Evolutionary conservation across 2,329 filamentous ascomycete genomes (phyloP), one percentile per base, ranked within the genome.

Genomic region (Penicillium sp.): DNA sequence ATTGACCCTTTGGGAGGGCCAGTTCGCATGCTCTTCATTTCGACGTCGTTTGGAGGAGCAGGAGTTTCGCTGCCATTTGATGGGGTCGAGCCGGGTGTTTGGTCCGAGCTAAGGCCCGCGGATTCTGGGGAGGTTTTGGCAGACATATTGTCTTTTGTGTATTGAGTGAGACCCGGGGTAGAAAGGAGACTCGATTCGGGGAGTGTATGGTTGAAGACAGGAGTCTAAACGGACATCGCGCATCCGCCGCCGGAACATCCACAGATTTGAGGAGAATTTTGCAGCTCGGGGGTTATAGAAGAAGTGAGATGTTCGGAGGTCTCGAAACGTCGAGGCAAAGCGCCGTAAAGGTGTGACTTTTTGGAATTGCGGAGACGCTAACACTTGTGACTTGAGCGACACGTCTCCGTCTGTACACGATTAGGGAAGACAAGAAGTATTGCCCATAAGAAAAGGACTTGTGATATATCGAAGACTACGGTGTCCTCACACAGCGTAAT

Each of bases 1-100:
- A 72, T 64, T 28, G 66, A 62, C 16, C 63, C 60, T 53, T 63
- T 66, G 61, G 69, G 61, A 57, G 50, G 57, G 48, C 62, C 58
- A 8, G 65, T 45, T 42, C 56, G 60, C 61, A 73, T 66, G 37
- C 56, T 64, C 55, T 71, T 72, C 18, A 74, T 57, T 54, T 74
- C 72, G 40, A 74, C 65, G 35, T 63, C 64, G 56, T 67, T 69
- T 30, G 70, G 66, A 33, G 69, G 46, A 30, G 27, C 28, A 13
- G 34, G 4, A 22, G 63, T 56, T 31, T 57, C 60, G 56, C 71
- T 72, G 41, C 61, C 60, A 39, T 58, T 66, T 28, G 60, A 49
- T 13, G 63, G 60, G 14, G 63, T 55, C 14, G 65, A 55, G 46
- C 56, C 61, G 11, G 60, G 57, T 35, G 50, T 60, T 44, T 59